These are phyloP conservation scores for Fusarium veterinarium DNA, from an alignment of 2,329 filamentous ascomycete genomes.

Conservation along the genomic window DNA sequence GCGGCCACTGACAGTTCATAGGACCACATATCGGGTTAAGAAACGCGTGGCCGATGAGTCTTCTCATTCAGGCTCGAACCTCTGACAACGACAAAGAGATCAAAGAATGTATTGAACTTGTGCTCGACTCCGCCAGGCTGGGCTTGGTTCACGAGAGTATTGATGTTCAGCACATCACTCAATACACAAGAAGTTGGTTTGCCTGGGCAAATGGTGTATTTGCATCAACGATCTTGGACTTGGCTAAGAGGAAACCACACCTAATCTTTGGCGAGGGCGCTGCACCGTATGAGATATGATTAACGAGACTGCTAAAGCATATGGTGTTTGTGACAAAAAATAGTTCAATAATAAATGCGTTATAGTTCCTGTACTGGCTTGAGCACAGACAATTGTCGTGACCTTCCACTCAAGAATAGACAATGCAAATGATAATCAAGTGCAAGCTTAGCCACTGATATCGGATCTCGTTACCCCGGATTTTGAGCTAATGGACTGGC, in stretches of 20 bases:
- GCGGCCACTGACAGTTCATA: conserved; percentile 29
- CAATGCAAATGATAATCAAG: background rate
- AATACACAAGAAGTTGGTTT: conserved; percentile 93
- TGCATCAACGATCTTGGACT: conserved; percentile 88
- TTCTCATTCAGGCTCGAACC: conserved; percentile 92
- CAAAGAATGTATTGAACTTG: conserved; percentile 73
- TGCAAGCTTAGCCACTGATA: background rate
- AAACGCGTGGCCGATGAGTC: conserved; percentile 97
- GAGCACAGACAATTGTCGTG: too few relatives aligned
- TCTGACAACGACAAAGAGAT: conserved; percentile 88
- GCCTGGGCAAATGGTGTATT: conserved; percentile 98
- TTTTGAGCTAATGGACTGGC: background rate
- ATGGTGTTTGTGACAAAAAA: background rate
- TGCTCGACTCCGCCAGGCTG: conserved; percentile 79
- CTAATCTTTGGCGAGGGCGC: conserved; percentile 79
- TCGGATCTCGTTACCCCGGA: background rate
- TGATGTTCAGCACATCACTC: conserved; percentile 73
- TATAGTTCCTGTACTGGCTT: background rate
- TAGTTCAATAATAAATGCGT: background rate
- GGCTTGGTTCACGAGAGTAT: conserved; percentile 94
- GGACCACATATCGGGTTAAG: conserved; percentile 81
- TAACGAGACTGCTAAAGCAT: background rate
- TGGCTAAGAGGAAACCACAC: conserved; percentile 89
- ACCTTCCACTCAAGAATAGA: background rate
- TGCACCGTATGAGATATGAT: conserved; percentile 66